Conservation (phyloP, 2,329 filamentous ascomycete species). For the Neofusicoccum umdonicola region DNA sequence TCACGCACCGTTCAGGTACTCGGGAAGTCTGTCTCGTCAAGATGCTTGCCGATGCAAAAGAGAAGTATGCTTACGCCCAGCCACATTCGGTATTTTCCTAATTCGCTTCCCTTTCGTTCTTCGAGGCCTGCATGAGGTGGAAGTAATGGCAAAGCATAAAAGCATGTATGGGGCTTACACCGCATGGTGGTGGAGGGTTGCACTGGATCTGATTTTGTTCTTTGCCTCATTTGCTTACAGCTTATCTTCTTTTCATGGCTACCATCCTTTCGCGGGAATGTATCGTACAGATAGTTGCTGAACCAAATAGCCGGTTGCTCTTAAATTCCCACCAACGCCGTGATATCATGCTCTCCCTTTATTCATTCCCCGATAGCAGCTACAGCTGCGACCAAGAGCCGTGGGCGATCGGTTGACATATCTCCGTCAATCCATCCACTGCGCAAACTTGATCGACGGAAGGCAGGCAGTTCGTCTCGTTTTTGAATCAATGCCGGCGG, state of each 20-base stretch:
- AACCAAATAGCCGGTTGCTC: not conserved
- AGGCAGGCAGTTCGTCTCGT: too few relatives aligned
- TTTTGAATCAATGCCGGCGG: not conserved
- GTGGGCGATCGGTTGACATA: too few relatives aligned
- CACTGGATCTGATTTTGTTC: not conserved
- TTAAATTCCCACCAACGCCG: conserved; percentile 11
- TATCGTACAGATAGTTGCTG: conserved; percentile 4
- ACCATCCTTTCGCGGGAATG: not conserved
- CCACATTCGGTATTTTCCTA: not conserved
- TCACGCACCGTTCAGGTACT: too few relatives aligned
- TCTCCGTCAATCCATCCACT: too few relatives aligned
- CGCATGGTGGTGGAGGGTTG: not conserved
- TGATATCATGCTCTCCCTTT: conserved; percentile 6
- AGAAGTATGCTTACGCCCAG: too few relatives aligned
- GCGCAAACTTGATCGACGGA: too few relatives aligned
- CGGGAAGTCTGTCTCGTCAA: too few relatives aligned
- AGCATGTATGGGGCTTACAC: not conserved
- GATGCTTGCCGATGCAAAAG: too few relatives aligned
- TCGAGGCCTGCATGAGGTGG: too few relatives aligned
- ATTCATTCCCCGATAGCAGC: not conserved
- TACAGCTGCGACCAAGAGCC: not conserved
- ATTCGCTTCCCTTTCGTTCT: not conserved
- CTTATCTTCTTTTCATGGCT: not conserved
- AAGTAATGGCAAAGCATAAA: not conserved
- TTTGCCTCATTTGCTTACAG: not conserved